phyloP scores from a whole-genome alignment of 495 filamentous ascomycete genomes.

The Hypoxylon subgilvum region DNA sequence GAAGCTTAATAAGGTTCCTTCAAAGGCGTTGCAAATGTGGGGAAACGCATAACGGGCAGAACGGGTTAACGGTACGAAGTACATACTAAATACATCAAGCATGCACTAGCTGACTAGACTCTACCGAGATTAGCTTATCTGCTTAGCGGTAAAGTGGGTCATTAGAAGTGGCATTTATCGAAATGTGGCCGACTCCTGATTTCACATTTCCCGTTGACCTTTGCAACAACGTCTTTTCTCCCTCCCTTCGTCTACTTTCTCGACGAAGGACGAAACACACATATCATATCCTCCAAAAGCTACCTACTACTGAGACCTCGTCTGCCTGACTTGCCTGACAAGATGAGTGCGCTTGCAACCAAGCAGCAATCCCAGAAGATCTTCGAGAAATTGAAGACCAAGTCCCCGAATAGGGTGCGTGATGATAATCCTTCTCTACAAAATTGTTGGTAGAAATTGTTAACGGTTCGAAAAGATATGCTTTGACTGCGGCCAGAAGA shows the following conservation, averaged over 20 bases:
- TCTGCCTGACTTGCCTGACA: constrained; percentile 44
- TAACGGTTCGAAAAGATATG: constrained; percentile 89
- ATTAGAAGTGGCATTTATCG: constrained; percentile 36
- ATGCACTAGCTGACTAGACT: too few species aligned
- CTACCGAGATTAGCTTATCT: constrained; percentile 3
- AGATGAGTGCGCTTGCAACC: constrained; percentile 80
- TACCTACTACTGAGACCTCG: too few species aligned
- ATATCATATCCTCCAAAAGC: background rate
- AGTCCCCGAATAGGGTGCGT: constrained; percentile 89
- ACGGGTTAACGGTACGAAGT: background rate
- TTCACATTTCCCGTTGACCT: constrained; percentile 66
- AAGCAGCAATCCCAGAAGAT: constrained; percentile 96
- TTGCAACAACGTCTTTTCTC: constrained; percentile 70
- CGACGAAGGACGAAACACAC: background rate
- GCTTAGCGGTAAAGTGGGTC: constrained; percentile 11
- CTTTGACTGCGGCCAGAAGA: constrained; percentile 96
- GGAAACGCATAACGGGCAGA: background rate
- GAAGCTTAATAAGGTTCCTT: constrained; percentile 26
- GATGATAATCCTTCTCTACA: constrained; percentile 14
- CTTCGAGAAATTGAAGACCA: constrained; percentile 95
- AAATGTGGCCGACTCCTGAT: constrained; percentile 53
- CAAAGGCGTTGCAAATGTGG: constrained; percentile 2
- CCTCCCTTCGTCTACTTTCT: constrained; percentile 65
- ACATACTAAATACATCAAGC: too few species aligned
- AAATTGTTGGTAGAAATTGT: too few species aligned